Conservation (phyloP, 768 basidiomycete species). For the Rhodosporidiobolus sp. region DNA sequence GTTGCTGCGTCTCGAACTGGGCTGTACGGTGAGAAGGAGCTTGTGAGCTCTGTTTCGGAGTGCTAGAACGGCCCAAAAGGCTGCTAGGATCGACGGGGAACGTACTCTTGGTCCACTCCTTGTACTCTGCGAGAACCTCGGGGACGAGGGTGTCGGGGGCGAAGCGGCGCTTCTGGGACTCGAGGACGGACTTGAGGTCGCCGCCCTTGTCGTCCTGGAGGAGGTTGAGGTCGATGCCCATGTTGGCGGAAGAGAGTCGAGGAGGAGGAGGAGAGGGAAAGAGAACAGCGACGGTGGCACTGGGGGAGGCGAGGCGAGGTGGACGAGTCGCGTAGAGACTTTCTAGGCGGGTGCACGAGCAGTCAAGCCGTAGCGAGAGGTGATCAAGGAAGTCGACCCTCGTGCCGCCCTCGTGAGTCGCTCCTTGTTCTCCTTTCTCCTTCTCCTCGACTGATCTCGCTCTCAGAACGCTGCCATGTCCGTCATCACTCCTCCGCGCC, state of each 20-base stretch:
- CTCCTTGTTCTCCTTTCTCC: too few relatives aligned
- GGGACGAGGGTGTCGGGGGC: conserved; percentile 88
- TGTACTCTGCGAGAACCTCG: conserved; percentile 86
- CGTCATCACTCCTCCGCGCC: too few relatives aligned
- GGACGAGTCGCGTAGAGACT: too few relatives aligned
- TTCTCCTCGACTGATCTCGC: too few relatives aligned
- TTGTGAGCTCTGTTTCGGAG: neutral
- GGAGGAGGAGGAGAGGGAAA: too few relatives aligned
- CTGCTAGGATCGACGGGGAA: conserved; percentile 30
- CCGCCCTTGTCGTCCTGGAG: conserved; percentile 59
- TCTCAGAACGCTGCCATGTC: too few relatives aligned
- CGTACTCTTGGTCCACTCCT: conserved; percentile 91
- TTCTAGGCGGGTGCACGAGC: too few relatives aligned
- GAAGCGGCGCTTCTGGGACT: conserved; percentile 87
- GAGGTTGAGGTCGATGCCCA: conserved; percentile 44
- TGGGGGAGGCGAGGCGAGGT: too few relatives aligned
- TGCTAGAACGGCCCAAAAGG: neutral
- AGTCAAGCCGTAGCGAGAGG: too few relatives aligned
- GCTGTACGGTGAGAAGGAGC: conserved; percentile 54
- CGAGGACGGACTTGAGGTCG: conserved; percentile 80
- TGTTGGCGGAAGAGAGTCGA: conserved; percentile 8
- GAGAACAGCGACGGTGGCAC: too few relatives aligned
- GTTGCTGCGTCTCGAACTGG: conserved; percentile 75
- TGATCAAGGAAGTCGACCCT: too few relatives aligned
- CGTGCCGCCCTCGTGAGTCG: too few relatives aligned